Base-by-base conservation (phyloP, 768 basidiomycete genomes). In the Tephrocybe rancida region DNA sequence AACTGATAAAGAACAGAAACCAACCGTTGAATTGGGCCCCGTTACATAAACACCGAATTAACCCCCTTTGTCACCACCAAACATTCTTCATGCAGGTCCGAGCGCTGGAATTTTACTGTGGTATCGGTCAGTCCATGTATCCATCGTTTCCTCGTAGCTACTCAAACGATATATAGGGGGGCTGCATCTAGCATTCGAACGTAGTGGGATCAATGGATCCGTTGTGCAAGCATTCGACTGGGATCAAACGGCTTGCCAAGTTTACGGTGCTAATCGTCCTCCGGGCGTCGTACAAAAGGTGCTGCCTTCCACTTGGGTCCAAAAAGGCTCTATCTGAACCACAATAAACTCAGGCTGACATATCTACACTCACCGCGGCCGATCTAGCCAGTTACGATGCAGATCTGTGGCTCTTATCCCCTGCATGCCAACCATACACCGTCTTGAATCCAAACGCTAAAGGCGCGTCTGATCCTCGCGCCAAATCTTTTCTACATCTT, bases 341-440 rank as follows among this genome's bases (percentile, higher is more conserved):
- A 37, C 35, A 25, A 35, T 32, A 44, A 10, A 21, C 47, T 7
- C 52, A 82, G 82, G 75, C 74, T 48, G 88, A 92, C 64, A 90
- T 92, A 38, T 75, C 77, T 13, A 75, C 72, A 0, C 72, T 93
- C 21, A 73, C 77, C 5, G 77, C 84, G 1, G 42, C 68, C 2
- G 67, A 73, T 14, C 68, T 92, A 5, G 71, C 76, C 11, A 51
- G 60, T 18, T 69, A 80, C 22, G 55, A 79, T 48, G 86, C 88
- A 16, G 68, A 85, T 56, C 65, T 90, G 4, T 92, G 91, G 90
- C 78, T 92, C 16, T 67, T 91, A 41, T 92, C 90, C 0, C 91
- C 90, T 5, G 83, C 90, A 6, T 93, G 90, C 65, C 90, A 92
- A 62, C 91, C 91, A 0, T 92, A 92, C 61, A 92, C 91, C 0